phyloP scores from a whole-genome alignment of 495 filamentous ascomycete genomes.

The Astrothelium subdiscretum region DNA sequence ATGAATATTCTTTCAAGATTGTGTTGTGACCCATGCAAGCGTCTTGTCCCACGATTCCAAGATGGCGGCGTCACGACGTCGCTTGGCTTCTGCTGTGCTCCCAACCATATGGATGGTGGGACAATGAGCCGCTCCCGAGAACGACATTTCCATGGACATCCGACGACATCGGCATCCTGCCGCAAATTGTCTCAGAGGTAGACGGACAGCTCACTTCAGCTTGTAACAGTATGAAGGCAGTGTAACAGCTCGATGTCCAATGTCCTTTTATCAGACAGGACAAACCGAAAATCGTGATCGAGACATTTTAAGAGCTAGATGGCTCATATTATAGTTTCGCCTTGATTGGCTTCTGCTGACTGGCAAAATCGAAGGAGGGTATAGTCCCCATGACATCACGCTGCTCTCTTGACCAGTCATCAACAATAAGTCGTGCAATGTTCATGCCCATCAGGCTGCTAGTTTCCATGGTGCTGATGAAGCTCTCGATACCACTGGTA shows the following conservation, averaged over 20 bases:
- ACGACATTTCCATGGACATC: background rate
- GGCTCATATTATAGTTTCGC: background rate
- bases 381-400: background rate
- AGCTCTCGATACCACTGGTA: conserved; percentile 85
- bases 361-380: background rate
- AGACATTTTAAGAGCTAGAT: background rate
- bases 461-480: conserved; percentile 98
- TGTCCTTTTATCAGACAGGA: background rate
- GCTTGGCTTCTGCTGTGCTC: background rate
- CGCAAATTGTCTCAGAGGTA: background rate
- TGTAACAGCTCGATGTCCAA: background rate
- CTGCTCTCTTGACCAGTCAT: conserved; percentile 20
- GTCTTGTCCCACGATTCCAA: background rate
- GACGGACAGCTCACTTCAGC: background rate
- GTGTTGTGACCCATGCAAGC: background rate
- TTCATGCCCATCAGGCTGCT: conserved; percentile 93
- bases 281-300: background rate
- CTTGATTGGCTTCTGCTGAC: background rate
- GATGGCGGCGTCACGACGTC: background rate
- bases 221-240: background rate
- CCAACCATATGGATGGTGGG: background rate
- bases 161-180: background rate
- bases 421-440: conserved; percentile 66
- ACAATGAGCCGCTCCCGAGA: background rate
- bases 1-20: background rate